Percentiles rank a stretch among this genome's conserved stretches.
Evolutionary conservation across 768 basidiomycete genomes (phyloP).

Genomic region (Mycena haematopus): DNA sequence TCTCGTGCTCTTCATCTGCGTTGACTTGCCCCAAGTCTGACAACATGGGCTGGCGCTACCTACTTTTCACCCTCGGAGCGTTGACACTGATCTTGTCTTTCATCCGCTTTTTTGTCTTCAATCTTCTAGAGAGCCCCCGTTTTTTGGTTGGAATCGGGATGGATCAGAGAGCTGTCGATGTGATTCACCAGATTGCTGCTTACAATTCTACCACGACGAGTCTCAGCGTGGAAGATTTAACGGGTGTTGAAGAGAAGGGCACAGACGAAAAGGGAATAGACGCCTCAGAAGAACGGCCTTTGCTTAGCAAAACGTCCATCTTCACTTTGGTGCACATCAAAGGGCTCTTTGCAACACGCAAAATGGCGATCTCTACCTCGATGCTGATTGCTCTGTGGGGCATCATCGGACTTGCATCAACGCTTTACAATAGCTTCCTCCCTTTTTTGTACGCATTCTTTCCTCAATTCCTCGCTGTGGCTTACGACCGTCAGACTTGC

Average conservation of each 20-base stretch:
- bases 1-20: slow-evolving; percentile 67
- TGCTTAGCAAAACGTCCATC: slow-evolving; percentile 34
- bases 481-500: slow-evolving; percentile 49
- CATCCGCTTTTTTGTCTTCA: slow-evolving; percentile 71
- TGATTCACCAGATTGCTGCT: slow-evolving; percentile 65
- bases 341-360: slow-evolving; percentile 56
- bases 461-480: neutral
- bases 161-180: slow-evolving; percentile 65
- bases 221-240: slow-evolving; percentile 60
- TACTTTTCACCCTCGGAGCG: slow-evolving; percentile 75
- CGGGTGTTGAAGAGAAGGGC: slow-evolving; percentile 29
- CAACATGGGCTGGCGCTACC: slow-evolving; percentile 80
- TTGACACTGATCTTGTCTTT: slow-evolving; percentile 68
- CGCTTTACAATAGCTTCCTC: slow-evolving; percentile 45
- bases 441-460: slow-evolving; percentile 27
- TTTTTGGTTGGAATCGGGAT: slow-evolving; percentile 73
- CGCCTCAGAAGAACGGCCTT: slow-evolving; percentile 41
- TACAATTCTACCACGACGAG: slow-evolving; percentile 59
- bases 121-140: slow-evolving; percentile 72
- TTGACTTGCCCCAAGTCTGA: slow-evolving; percentile 50
- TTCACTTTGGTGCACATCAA: slow-evolving; percentile 44
- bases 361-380: slow-evolving; percentile 56
- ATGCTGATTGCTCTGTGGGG: slow-evolving; percentile 62
- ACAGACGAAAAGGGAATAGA: slow-evolving; percentile 34
- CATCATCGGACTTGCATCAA: slow-evolving; percentile 80